These are phyloP conservation scores for Epichloe festucae DNA, from an alignment of 2,329 filamentous ascomycete species.

Conservation along the genomic window DNA sequence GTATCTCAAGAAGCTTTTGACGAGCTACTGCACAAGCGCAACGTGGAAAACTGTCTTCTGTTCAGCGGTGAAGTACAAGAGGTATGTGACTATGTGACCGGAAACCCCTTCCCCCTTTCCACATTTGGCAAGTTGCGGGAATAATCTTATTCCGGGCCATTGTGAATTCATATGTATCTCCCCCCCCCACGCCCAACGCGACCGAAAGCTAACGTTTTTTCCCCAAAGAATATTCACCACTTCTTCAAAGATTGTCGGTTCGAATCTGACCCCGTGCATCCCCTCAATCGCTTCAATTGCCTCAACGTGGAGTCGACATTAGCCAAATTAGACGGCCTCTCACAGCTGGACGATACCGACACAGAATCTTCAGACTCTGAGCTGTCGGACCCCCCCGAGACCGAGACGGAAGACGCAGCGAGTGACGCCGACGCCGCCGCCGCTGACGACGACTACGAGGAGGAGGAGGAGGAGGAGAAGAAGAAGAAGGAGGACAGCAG, in stretches of 20 bases:
- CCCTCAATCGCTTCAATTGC: constrained; percentile 4
- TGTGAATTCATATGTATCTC: too few relatives aligned
- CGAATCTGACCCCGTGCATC: constrained; percentile 7
- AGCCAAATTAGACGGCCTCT: neutral
- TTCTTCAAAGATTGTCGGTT: constrained; percentile 8
- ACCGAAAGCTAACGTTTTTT: constrained; percentile 11
- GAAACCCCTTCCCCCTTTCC: neutral
- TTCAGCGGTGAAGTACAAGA: constrained; percentile 4
- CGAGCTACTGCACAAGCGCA: constrained; percentile 4
- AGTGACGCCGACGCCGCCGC: neutral
- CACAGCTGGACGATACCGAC: neutral
- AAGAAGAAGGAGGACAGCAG: neutral
- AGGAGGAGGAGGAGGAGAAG: neutral
- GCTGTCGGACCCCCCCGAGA: neutral
- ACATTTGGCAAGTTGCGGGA: constrained; percentile 4
- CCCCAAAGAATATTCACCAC: constrained; percentile 9
- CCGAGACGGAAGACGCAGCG: neutral
- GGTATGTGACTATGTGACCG: constrained; percentile 1
- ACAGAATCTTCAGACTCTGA: neutral
- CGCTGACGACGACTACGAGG: neutral
- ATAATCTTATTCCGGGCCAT: constrained; percentile 10
- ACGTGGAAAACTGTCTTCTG: constrained; percentile 5
- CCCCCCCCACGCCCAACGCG: neutral
- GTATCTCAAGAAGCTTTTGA: neutral
- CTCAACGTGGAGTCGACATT: constrained; percentile 4